Conservation (phyloP, 495 filamentous ascomycete species). For the Penicillium desertorum region DNA sequence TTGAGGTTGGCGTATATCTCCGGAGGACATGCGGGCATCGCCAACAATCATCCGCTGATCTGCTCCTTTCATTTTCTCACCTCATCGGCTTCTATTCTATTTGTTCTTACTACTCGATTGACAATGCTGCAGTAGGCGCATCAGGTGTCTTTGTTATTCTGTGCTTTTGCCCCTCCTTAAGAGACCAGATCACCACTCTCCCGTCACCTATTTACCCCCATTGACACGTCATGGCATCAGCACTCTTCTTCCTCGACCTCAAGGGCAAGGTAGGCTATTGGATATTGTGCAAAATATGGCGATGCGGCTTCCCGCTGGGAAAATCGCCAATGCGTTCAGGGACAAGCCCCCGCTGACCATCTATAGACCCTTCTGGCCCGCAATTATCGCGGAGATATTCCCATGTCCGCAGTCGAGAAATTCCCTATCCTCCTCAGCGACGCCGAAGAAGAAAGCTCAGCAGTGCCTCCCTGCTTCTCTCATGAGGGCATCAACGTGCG, state of each 20-base stretch:
- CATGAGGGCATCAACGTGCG: conserved; percentile 97
- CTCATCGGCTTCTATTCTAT: conserved; percentile 1
- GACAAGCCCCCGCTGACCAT: conserved; percentile 31
- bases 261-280: conserved; percentile 87
- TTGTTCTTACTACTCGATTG: conserved; percentile 4
- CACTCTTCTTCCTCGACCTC: conserved; percentile 97
- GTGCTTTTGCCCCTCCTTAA: conserved; percentile 6
- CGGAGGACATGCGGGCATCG: conserved; percentile 13
- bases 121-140: conserved; percentile 19
- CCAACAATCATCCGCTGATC: conserved; percentile 9
- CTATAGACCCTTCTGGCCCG: conserved; percentile 90
- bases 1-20: conserved; percentile 20
- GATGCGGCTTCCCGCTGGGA: not conserved
- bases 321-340: conserved; percentile 13
- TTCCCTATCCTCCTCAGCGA: conserved; percentile 96
- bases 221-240: conserved; percentile 79
- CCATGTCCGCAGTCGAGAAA: conserved; percentile 98
- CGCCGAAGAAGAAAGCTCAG: conserved; percentile 98
- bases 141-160: conserved; percentile 16
- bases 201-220: conserved; percentile 16
- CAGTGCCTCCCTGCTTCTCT: conserved; percentile 97
- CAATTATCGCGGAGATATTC: conserved; percentile 98
- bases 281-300: not conserved
- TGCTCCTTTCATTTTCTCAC: conserved; percentile 4
- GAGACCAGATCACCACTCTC: conserved; percentile 20